These are phyloP conservation scores for Henckelia pumila DNA, from an alignment of 257 asterid genomes.

Conservation along the genomic window DNA sequence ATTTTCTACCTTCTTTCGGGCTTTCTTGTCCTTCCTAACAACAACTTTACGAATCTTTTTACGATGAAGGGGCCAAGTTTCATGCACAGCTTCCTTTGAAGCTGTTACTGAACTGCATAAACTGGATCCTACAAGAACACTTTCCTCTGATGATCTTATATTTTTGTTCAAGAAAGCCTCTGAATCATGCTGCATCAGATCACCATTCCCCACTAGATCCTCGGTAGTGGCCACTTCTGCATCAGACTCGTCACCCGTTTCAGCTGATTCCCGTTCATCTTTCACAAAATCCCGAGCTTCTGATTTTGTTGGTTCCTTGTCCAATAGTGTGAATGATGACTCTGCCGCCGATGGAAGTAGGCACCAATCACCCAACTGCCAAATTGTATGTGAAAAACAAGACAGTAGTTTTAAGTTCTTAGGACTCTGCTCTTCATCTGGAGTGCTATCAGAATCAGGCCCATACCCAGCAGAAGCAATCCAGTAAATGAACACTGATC, in stretches of 20 bases:
- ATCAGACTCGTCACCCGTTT: constrained; percentile 64
- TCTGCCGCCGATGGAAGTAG: constrained; percentile 51
- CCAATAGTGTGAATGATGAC: constrained; percentile 33
- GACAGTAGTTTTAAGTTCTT: constrained; percentile 76
- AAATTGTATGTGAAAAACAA: constrained; percentile 85
- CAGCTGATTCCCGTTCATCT: constrained; percentile 64
- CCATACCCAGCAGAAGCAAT: constrained; percentile 99
- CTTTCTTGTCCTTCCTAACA: constrained; percentile 75
- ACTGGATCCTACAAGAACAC: constrained; percentile 38
- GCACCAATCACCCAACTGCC: constrained; percentile 99
- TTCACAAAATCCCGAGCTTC: constrained; percentile 46
- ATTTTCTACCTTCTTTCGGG: constrained; percentile 75
- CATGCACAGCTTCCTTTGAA: constrained; percentile 53
- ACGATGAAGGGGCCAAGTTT: constrained; percentile 72
- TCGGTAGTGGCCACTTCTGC: constrained; percentile 45
- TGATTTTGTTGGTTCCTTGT: constrained; percentile 44
- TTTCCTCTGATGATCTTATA: constrained; percentile 36
- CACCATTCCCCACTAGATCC: constrained; percentile 44
- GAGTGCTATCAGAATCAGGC: constrained; percentile 68
- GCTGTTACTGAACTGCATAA: constrained; percentile 45
- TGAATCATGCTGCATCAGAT: constrained; percentile 35
- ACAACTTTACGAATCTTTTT: constrained; percentile 85
- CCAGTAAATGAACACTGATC: constrained; percentile 89
- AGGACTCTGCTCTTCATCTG: constrained; percentile 90
- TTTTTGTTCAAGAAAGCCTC: constrained; percentile 39